phyloP scores from a whole-genome alignment of 805 yeast genomes.

The Pichia rugopelliculosa region DNA sequence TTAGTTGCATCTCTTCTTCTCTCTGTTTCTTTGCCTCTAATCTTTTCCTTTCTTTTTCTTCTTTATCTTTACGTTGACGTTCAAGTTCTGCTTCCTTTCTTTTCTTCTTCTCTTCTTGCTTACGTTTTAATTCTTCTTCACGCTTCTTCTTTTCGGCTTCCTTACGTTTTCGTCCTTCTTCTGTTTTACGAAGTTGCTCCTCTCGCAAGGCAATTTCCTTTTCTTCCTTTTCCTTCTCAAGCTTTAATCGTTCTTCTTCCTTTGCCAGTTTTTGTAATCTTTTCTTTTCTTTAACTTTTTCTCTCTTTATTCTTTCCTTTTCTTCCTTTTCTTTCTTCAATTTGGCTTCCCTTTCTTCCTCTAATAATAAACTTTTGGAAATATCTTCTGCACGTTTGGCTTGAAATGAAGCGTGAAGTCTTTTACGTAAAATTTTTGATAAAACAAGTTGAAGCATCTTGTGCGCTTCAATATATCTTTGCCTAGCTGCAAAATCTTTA shows the following conservation, averaged over 20 bases:
- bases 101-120: constrained; percentile 32
- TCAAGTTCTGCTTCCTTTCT: constrained; percentile 36
- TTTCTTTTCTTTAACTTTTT: constrained; percentile 66
- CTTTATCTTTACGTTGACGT: constrained; percentile 27
- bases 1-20: constrained; percentile 29
- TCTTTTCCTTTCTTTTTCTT: constrained; percentile 33
- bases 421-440: constrained; percentile 65
- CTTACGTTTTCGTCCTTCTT: constrained; percentile 40
- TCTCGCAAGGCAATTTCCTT: constrained; percentile 34
- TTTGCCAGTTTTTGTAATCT: constrained; percentile 52
- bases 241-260: constrained; percentile 46
- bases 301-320: constrained; percentile 57
- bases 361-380: constrained; percentile 53
- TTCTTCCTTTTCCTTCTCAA: constrained; percentile 46
- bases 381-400: constrained; percentile 76
- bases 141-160: constrained; percentile 35
- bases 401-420: constrained; percentile 68
- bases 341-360: constrained; percentile 61
- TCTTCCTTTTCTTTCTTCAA: constrained; percentile 60
- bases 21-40: constrained; percentile 27
- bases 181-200: constrained; percentile 35
- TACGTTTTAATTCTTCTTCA: constrained; percentile 20
- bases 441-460: constrained; percentile 74
- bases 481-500: constrained; percentile 47
- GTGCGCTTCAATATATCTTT: constrained; percentile 69